Evolutionary conservation across 805 yeast genomes (phyloP), one percentile per base, ranked within the genome.

Genomic region (Naumovozyma baii): DNA sequence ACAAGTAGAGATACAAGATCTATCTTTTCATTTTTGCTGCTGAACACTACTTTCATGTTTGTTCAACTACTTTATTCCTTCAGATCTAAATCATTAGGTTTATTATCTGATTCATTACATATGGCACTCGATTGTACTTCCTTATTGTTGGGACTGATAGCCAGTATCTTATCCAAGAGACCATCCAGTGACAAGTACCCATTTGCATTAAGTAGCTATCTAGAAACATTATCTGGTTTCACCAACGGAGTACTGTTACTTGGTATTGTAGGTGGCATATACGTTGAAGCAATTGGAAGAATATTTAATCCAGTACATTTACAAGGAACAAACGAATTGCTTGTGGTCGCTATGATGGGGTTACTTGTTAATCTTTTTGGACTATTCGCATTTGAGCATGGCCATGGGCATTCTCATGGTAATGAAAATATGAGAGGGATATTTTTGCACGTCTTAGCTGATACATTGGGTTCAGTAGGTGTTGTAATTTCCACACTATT

Each of bases 81-180:
- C 63, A 72, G 94, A 45, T 87, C 97, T 1, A 88, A 84, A 54
- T 90, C 97, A 0, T 66, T 92, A 34, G 96, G 98, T 9, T 67
- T 92, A 18, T 61, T 92, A 38, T 86, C 96, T 15, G 99, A 92
- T 55, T 86, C 96, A 1, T 69, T 92, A 38, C 99, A 92, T 61
- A 92, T 92, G 99, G 83, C 94, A 2, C 68, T 92, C 40, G 99
- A 92, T 61, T 92, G 98, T 59, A 73, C 86, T 0, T 94, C 97
- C 0, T 66, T 92, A 40, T 77, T 92, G 2, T 73, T 92, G 22
- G 99, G 99, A 0, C 66, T 92, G 2, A 69, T 90, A 18, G 98
- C 99, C 0, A 84, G 94, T 17, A 71, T 76, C 12, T 62, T 77
- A 38, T 69, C 81, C 2, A 77, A 74, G 45, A 66, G 66, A 44